Conservation (phyloP, 2,329 filamentous ascomycete species). For the Aspergillus ochraceus region DNA sequence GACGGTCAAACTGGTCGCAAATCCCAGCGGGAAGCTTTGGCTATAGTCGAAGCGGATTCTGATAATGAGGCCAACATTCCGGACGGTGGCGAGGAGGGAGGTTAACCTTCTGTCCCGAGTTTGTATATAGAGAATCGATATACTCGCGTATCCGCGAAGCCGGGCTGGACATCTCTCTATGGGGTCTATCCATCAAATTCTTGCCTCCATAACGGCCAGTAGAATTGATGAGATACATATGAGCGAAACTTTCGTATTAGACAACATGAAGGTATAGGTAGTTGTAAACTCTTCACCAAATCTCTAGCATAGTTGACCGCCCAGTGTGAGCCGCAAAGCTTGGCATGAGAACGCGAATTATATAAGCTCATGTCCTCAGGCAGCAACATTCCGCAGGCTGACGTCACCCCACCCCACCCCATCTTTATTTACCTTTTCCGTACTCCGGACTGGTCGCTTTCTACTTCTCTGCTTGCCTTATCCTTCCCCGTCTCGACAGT, state of each 20-base stretch:
- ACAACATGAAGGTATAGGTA: too few relatives aligned
- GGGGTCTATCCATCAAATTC: too few relatives aligned
- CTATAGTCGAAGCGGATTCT: constrained; percentile 32
- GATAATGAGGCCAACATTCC: constrained; percentile 28
- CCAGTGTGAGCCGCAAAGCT: too few relatives aligned
- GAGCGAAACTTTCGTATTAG: too few relatives aligned
- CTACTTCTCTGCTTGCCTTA: neutral
- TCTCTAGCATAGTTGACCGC: too few relatives aligned
- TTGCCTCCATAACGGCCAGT: too few relatives aligned
- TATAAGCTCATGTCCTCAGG: neutral
- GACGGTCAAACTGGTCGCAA: constrained; percentile 15
- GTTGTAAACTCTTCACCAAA: too few relatives aligned
- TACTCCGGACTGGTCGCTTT: neutral
- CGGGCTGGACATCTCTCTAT: too few relatives aligned
- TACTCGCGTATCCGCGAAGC: too few relatives aligned
- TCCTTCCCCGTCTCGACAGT: neutral
- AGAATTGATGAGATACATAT: too few relatives aligned
- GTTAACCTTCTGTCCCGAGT: constrained; percentile 5
- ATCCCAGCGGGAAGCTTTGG: constrained; percentile 31
- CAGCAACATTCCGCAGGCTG: neutral
- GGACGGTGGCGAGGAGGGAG: constrained; percentile 24
- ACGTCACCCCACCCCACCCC: neutral
- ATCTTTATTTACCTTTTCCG: neutral
- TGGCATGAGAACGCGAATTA: too few relatives aligned
- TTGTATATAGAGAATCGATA: neutral